Percentiles rank a stretch among this genome's conserved stretches.
phyloP scores from a whole-genome alignment of 2,329 filamentous ascomycete genomes.

The Knufia petricola region DNA sequence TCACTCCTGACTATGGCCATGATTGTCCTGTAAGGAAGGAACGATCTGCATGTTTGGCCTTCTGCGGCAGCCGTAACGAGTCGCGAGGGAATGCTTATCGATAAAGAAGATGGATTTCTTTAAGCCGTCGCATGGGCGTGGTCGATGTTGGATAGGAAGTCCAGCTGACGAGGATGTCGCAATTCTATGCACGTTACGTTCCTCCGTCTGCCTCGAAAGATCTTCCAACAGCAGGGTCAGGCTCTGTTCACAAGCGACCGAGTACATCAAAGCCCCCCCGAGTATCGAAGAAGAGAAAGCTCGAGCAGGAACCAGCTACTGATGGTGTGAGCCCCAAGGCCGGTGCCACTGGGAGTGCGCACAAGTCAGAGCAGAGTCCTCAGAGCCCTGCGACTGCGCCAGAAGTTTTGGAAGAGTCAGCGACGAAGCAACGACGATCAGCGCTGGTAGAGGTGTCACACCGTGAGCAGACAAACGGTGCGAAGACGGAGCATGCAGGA shows the following conservation, averaged over 20 bases:
- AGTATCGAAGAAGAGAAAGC: slow-evolving; percentile 32
- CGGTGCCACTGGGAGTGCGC: slow-evolving; percentile 4
- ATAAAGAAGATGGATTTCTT: neutral
- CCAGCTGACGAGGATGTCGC: slow-evolving; percentile 32
- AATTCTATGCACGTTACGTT: slow-evolving; percentile 39
- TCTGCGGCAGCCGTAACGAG: neutral
- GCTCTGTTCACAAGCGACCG: slow-evolving; percentile 17
- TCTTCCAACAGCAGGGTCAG: neutral
- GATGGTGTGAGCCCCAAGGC: neutral
- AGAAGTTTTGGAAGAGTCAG: too few relatives aligned
- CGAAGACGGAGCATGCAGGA: too few relatives aligned
- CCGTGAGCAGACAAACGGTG: neutral
- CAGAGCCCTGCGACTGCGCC: too few relatives aligned
- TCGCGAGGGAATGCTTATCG: too few relatives aligned
- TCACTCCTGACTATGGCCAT: too few relatives aligned
- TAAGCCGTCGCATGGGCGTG: too few relatives aligned
- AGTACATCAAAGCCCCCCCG: slow-evolving; percentile 18
- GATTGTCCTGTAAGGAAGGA: neutral
- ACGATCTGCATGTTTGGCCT: neutral
- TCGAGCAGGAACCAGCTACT: slow-evolving; percentile 21
- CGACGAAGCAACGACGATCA: neutral
- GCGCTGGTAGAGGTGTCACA: neutral
- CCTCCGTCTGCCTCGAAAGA: slow-evolving; percentile 25
- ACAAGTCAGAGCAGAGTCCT: slow-evolving; percentile 13
- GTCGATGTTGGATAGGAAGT: too few relatives aligned